Percentiles rank a stretch among this genome's conserved stretches.
These are phyloP conservation scores for Calycina herbarum DNA, from an alignment of 2,329 filamentous ascomycete species.

Conservation along the genomic window DNA sequence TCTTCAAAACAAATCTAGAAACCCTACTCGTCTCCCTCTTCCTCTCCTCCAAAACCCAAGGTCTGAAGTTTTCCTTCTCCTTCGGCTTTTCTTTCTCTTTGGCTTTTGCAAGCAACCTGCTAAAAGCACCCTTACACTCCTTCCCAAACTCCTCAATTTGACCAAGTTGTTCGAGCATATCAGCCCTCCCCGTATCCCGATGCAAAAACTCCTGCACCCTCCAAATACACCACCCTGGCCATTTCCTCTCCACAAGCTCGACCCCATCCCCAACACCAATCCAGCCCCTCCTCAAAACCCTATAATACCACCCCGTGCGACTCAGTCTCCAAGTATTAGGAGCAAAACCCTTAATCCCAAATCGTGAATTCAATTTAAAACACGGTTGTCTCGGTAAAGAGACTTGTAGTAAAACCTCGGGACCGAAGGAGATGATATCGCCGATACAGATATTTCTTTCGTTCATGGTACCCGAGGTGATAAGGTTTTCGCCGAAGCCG, in stretches of 20 bases:
- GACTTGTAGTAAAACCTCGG: conserved; percentile 55
- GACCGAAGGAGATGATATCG: conserved; percentile 54
- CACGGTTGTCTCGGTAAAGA: conserved; percentile 63
- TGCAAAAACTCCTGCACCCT: conserved; percentile 63
- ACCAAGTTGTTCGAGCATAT: conserved; percentile 52
- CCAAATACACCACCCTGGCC: conserved; percentile 63
- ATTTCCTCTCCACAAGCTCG: conserved; percentile 52
- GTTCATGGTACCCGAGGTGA: conserved; percentile 53
- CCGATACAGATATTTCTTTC: conserved; percentile 67
- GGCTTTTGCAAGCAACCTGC: conserved; percentile 50
- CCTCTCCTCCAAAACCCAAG: conserved; percentile 48
- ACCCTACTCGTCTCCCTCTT: conserved; percentile 51
- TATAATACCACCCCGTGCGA: conserved; percentile 67
- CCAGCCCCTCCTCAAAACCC: conserved; percentile 55
- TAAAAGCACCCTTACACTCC: conserved; percentile 53
- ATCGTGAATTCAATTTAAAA: conserved; percentile 69
- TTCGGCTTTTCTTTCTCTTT: conserved; percentile 28
- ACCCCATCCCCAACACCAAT: conserved; percentile 59
- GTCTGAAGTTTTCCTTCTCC: conserved; percentile 38
- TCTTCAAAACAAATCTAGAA: conserved; percentile 54
- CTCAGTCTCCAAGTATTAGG: conserved; percentile 55
- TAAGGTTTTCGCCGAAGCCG: conserved; percentile 66
- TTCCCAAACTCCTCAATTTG: conserved; percentile 38
- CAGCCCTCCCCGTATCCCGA: conserved; percentile 49
- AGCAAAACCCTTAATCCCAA: conserved; percentile 62